Conservation (phyloP, 2,329 filamentous ascomycete species). For the Colletotrichum neosansevieriae region DNA sequence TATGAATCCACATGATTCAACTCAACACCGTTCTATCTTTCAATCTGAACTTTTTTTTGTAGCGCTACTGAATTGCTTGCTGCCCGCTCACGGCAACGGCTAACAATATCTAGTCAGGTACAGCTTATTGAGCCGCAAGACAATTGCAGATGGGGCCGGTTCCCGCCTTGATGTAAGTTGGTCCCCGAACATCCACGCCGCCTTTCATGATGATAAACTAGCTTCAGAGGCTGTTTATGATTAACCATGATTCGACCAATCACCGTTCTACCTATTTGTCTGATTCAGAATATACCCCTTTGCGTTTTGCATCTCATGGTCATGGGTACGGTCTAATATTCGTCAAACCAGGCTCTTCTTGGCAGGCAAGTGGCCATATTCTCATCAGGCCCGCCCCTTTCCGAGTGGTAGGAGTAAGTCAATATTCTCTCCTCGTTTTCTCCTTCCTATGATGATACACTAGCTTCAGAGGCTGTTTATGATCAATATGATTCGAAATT, state of each 20-base stretch:
- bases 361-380: background rate
- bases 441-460: constrained; percentile 52
- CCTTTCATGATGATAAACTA: constrained; percentile 52
- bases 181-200: constrained; percentile 9
- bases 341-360: background rate
- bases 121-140: constrained; percentile 19
- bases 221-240: constrained; percentile 64
- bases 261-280: constrained; percentile 48
- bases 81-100: background rate
- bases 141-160: background rate
- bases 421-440: constrained; percentile 14
- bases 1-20: constrained; percentile 57
- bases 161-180: constrained; percentile 42
- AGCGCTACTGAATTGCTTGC: constrained; percentile 7
- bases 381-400: background rate
- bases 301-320: background rate
- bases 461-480: constrained; percentile 62
- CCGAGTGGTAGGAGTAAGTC: constrained; percentile 41
- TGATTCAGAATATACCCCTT: constrained; percentile 11
- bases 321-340: background rate
- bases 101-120: constrained; percentile 8
- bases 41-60: constrained; percentile 33
- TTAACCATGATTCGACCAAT: constrained; percentile 53
- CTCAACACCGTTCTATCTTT: constrained; percentile 49
- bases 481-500: constrained; percentile 55